Evolutionary conservation across 805 yeast species (phyloP).

Genomic region (Ascoidea asiatica): DNA sequence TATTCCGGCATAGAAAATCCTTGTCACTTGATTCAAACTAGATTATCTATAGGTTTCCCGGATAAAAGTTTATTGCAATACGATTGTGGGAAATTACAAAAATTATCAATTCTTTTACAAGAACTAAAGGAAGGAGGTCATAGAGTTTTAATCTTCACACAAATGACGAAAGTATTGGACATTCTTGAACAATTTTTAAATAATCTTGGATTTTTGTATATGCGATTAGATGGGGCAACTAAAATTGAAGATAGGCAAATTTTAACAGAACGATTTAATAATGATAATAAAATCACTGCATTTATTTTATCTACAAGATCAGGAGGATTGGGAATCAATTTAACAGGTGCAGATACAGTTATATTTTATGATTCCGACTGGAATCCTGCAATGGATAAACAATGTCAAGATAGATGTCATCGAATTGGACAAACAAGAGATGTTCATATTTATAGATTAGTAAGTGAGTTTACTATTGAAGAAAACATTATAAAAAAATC

Average conservation of each 20-base stretch:
- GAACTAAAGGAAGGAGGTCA: slow-evolving; percentile 80
- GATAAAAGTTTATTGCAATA: slow-evolving; percentile 84
- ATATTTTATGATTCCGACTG: slow-evolving; percentile 97
- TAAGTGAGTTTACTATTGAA: slow-evolving; percentile 91
- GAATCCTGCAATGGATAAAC: slow-evolving; percentile 99
- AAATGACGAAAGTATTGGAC: slow-evolving; percentile 94
- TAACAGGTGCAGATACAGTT: slow-evolving; percentile 98
- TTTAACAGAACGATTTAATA: slow-evolving; percentile 83
- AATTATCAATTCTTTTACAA: slow-evolving; percentile 59
- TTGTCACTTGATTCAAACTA: slow-evolving; percentile 75
- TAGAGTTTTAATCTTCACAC: slow-evolving; percentile 90
- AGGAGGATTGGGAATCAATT: slow-evolving; percentile 94
- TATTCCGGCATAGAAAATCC: slow-evolving; percentile 25
- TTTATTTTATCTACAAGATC: slow-evolving; percentile 91
- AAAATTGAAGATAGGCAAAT: slow-evolving; percentile 94
- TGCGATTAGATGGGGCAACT: slow-evolving; percentile 96
- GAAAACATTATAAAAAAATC: slow-evolving; percentile 89
- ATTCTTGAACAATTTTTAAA: slow-evolving; percentile 86
- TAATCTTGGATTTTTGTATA: slow-evolving; percentile 84
- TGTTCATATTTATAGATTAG: slow-evolving; percentile 93
- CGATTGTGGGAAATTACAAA: slow-evolving; percentile 95
- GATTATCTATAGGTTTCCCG: slow-evolving; percentile 87
- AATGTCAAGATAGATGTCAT: slow-evolving; percentile 98
- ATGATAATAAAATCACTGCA: slow-evolving; percentile 75
- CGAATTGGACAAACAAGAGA: slow-evolving; percentile 98